Percentiles rank a stretch among this genome's conserved stretches.
Conservation (phyloP, 805 yeast species). For the Kockiozyma suomiensis region DNA sequence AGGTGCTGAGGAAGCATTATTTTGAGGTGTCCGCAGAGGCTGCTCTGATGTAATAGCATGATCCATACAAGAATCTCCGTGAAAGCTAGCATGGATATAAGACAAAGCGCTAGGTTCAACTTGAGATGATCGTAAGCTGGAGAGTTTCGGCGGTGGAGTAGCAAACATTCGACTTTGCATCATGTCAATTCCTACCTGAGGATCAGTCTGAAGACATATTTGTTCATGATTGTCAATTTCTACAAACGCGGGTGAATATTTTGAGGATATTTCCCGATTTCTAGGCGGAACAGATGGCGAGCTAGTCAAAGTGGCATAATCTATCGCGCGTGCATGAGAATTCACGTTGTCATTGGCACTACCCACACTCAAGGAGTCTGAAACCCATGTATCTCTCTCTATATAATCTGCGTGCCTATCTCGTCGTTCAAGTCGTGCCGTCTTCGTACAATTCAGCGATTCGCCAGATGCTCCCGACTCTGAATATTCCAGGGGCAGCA, state of each 20-base stretch:
- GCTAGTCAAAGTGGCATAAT: background rate
- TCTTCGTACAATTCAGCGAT: no score
- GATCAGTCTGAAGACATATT: background rate
- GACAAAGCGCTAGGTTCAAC: background rate
- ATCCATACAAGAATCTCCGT: background rate
- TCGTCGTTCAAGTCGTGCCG: no score
- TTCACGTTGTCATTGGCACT: no score
- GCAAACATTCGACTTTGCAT: background rate
- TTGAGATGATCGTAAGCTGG: background rate
- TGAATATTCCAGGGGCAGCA: background rate
- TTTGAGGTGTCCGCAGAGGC: background rate
- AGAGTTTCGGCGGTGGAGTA: conserved; percentile 6
- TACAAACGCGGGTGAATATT: no score
- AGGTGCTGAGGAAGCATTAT: background rate
- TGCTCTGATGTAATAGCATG: background rate
- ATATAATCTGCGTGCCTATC: no score
- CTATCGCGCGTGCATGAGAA: no score
- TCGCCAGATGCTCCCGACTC: no score
- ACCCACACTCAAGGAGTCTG: no score
- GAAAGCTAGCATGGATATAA: background rate
- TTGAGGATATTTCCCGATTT: background rate
- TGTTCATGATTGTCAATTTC: no score
- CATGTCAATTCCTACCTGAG: background rate
- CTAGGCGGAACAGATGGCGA: background rate
- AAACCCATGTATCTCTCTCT: no score